Conservation (phyloP, 305 asterid genomes). For the Coffea humblotiana region DNA sequence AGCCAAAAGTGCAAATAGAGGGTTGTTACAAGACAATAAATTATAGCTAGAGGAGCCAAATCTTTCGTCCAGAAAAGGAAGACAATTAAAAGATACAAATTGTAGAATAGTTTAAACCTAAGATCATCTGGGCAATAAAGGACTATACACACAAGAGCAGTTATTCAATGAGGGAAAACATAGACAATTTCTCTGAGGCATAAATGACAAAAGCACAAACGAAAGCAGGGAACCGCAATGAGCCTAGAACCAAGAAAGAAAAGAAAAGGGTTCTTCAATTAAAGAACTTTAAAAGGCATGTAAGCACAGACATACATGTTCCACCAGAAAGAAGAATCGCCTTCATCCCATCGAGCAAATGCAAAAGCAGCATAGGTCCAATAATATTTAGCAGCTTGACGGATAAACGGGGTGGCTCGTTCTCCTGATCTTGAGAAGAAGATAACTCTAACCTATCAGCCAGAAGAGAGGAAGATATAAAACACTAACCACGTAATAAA, state of each 20-base stretch:
- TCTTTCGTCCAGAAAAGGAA: background rate
- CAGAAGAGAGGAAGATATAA: constrained; percentile 22
- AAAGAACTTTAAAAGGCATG: constrained; percentile 8
- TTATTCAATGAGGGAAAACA: background rate
- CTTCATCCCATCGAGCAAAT: constrained; percentile 76
- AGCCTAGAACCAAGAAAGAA: constrained; percentile 1
- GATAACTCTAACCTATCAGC: constrained; percentile 77
- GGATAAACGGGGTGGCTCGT: constrained; percentile 92
- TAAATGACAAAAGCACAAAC: background rate
- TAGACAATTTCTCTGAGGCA: background rate
- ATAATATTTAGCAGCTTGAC: constrained; percentile 77
- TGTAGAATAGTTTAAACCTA: background rate
- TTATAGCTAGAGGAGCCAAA: background rate
- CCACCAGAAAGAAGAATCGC: constrained; percentile 87
- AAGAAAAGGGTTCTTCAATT: background rate
- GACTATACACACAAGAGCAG: background rate
- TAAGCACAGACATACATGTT: constrained; percentile 54
- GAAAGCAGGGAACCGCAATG: background rate
- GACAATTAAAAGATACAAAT: background rate
- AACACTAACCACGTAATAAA: background rate
- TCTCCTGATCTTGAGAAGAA: constrained; percentile 92
- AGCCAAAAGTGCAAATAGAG: background rate
- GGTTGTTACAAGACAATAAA: background rate
- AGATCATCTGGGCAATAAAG: background rate
- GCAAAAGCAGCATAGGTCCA: constrained; percentile 76